phyloP scores from a whole-genome alignment of 495 filamentous ascomycete species.

The Bombardia bombarda region DNA sequence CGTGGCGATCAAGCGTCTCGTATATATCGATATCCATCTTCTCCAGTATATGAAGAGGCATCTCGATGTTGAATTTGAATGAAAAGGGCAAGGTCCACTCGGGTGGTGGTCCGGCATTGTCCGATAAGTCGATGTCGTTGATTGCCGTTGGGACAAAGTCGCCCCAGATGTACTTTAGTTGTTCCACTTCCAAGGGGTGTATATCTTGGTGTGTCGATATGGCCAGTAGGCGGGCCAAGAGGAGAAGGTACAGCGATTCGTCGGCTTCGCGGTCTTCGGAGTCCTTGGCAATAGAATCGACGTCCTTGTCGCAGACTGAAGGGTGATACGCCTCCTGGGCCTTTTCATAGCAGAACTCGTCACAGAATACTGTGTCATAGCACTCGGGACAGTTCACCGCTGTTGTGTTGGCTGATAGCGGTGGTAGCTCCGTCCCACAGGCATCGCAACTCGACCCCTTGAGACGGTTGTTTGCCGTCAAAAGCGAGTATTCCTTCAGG shows the following conservation, averaged over 20 bases:
- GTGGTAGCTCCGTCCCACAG: conserved; percentile 70
- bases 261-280: conserved; percentile 62
- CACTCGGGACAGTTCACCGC: conserved; percentile 65
- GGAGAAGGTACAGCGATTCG: conserved; percentile 70
- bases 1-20: conserved; percentile 52
- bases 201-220: conserved; percentile 75
- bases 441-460: conserved; percentile 79
- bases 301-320: conserved; percentile 75
- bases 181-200: conserved; percentile 75
- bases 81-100: conserved; percentile 76
- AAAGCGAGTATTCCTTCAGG: conserved; percentile 65
- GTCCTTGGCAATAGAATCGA: conserved; percentile 75
- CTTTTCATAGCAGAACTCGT: conserved; percentile 56
- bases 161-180: conserved; percentile 95
- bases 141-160: conserved; percentile 45
- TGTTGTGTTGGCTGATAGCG: conserved; percentile 34
- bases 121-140: conserved; percentile 42
- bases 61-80: conserved; percentile 75
- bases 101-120: conserved; percentile 44
- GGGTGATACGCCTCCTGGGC: conserved; percentile 77
- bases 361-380: conserved; percentile 82
- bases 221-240: conserved; percentile 71
- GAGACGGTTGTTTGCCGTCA: conserved; percentile 75
- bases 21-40: conserved; percentile 90
- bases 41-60: conserved; percentile 75